A percentile compares a stretch with the other conserved stretches of the same genome.
phyloP scores from a whole-genome alignment of 2,329 filamentous ascomycete species.

The Clarireedia paspali region DNA sequence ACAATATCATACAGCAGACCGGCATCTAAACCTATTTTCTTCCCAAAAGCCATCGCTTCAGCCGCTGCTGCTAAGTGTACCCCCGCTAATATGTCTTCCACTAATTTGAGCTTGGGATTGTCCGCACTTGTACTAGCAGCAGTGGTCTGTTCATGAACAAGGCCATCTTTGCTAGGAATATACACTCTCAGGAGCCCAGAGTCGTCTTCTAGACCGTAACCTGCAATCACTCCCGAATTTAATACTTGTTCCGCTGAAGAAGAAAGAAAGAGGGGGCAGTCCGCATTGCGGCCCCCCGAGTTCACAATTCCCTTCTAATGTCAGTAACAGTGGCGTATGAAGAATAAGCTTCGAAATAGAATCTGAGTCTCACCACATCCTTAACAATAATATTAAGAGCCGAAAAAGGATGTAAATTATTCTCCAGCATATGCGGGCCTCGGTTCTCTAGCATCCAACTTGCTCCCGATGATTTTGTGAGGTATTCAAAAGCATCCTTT shows the following conservation, averaged over 20 bases:
- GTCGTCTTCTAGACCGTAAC: conserved; percentile 17
- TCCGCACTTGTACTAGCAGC: conserved; percentile 18
- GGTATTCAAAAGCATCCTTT: conserved; percentile 32
- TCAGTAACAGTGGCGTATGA: neutral
- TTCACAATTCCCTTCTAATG: conserved; percentile 24
- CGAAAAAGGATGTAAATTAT: conserved; percentile 36
- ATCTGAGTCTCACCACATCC: conserved; percentile 26
- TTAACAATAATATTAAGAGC: conserved; percentile 31
- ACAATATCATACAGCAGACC: conserved; percentile 41
- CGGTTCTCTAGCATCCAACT: conserved; percentile 51
- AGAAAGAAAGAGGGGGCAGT: conserved; percentile 32
- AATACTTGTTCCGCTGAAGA: conserved; percentile 30
- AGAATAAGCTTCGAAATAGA: too few relatives aligned
- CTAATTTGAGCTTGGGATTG: conserved; percentile 35
- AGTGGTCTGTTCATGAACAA: conserved; percentile 18
- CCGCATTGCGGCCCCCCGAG: conserved; percentile 23
- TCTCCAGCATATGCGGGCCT: conserved; percentile 45
- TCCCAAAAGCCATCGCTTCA: conserved; percentile 50
- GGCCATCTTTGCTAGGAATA: conserved; percentile 14
- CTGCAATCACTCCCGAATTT: conserved; percentile 13
- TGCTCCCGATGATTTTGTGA: conserved; percentile 13
- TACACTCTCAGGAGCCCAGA: conserved; percentile 18
- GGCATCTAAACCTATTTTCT: conserved; percentile 44
- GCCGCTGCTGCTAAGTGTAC: conserved; percentile 48
- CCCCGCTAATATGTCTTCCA: conserved; percentile 46